Base-by-base conservation (phyloP, 116 monocot genomes). In the Posidonia oceanica region DNA sequence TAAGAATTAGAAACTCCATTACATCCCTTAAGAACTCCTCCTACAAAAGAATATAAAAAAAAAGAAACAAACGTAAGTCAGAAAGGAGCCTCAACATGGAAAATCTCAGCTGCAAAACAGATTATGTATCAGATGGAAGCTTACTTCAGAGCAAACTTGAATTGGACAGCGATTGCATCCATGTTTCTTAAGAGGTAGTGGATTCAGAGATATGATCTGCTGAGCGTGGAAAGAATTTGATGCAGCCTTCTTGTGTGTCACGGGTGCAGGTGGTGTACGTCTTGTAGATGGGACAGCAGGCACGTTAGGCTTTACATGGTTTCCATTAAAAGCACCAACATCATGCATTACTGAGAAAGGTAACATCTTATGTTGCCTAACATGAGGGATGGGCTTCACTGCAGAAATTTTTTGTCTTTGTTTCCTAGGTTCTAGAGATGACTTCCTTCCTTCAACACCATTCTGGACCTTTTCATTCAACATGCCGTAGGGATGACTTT, bases 21-120 rank as follows among this genome's bases (percentile, higher is more conserved):
- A 96, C 91, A 73, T 96, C 95, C 80, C 71, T 96, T 57, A 96
- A 66, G 70, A 96, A 96, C 63, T 96, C 95, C 71, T 91, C 95
- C 95, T 96, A 69, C 6, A 80, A 53, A 67, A 66, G 55, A 69
- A 69, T 17, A 56, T 8, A 21, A 64, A 58, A 36, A 52, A 39
- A 63, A 7, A 36, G 14, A 56, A 14, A 42, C 4, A 63, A 54
- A 7, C 23, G 61, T 29, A 21, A 44, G 48, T 36, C 14, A 74
- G 17, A 66, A 23, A 53, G 14, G 21, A 70, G 23, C 6, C 40
- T 44, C 17, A 38, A 22, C 23, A 61, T 36, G 60, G 61, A 71
- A 60, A 36, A 36, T 38, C 29, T n/a, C 15, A 55, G 38, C 1
- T 42, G 55, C 37, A 7, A 71, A 61, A 37, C 55, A 48, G 20